Evolutionary conservation across 345 rosid genomes (phyloP).

Genomic region (Laguncularia racemosa): DNA sequence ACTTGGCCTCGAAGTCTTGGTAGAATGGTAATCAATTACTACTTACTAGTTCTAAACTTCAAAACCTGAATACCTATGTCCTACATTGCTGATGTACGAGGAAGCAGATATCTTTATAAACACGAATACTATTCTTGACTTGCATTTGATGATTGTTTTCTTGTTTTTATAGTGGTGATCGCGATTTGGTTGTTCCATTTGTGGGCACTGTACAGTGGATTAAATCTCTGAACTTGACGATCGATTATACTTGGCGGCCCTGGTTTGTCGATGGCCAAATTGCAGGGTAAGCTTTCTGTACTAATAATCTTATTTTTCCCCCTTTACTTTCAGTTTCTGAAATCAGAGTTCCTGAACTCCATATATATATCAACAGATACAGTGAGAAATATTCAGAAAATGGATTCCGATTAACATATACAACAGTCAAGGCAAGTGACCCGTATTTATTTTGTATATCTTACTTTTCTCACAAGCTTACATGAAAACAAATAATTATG

Average conservation of each 20-base stretch:
- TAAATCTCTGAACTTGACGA: slow-evolving; percentile 13
- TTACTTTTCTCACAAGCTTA: too few relatives aligned
- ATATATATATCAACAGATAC: slow-evolving; percentile 16
- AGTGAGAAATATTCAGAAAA: slow-evolving; percentile 16
- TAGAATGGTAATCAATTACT: slow-evolving; percentile 19
- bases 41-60: too few relatives aligned
- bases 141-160: background rate
- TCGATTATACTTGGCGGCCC: slow-evolving; percentile 18
- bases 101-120: too few relatives aligned
- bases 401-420: slow-evolving; percentile 28
- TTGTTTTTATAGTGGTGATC: slow-evolving; percentile 22
- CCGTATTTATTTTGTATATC: background rate
- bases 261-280: slow-evolving; percentile 27
- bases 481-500: background rate
- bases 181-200: slow-evolving; percentile 25
- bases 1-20: slow-evolving; percentile 18
- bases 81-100: too few relatives aligned
- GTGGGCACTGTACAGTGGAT: slow-evolving; percentile 25
- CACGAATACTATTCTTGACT: too few relatives aligned
- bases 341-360: background rate
- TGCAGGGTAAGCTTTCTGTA: slow-evolving; percentile 20
- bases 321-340: background rate
- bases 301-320: background rate
- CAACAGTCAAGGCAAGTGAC: slow-evolving; percentile 27
- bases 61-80: too few relatives aligned